Conservation (phyloP, 768 basidiomycete genomes). For the Xerocomellus amylosporus region DNA sequence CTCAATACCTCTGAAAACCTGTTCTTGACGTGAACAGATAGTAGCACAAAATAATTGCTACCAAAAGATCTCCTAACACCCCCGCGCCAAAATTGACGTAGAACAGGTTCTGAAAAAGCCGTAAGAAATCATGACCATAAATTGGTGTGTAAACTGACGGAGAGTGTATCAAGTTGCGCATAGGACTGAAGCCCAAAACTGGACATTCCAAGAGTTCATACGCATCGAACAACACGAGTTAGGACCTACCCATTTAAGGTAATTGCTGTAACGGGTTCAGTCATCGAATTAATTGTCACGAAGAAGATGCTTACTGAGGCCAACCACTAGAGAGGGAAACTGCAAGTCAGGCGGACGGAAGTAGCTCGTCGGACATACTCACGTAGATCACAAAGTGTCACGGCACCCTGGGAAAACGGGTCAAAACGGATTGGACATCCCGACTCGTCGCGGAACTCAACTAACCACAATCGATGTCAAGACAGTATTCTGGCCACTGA, state of each 20-base stretch:
- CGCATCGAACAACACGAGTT: not conserved
- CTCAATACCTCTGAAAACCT: conserved; percentile 44
- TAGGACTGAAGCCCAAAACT: conserved; percentile 41
- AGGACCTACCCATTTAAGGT: conserved; percentile 46
- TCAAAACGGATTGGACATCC: not conserved
- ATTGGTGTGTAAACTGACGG: conserved; percentile 31
- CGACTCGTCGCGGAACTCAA: not conserved
- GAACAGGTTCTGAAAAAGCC: conserved; percentile 40
- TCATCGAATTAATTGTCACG: not conserved
- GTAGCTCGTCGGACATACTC: conserved; percentile 10
- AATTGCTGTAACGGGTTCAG: conserved; percentile 37
- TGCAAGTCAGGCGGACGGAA: not conserved
- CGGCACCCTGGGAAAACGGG: conserved; percentile 23
- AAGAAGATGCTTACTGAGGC: conserved; percentile 7
- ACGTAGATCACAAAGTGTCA: conserved; percentile 48
- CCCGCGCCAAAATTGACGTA: conserved; percentile 52
- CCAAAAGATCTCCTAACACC: conserved; percentile 47
- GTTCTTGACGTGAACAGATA: conserved; percentile 47
- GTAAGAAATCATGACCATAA: not conserved
- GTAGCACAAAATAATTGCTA: conserved; percentile 49
- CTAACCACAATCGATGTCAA: conserved; percentile 48
- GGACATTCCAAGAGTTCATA: not conserved
- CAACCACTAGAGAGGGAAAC: conserved; percentile 1
- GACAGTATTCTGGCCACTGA: conserved; percentile 42
- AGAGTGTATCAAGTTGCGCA: conserved; percentile 36